A percentile compares a stretch with the other conserved stretches of the same genome.
phyloP scores from a whole-genome alignment of 2,329 filamentous ascomycete genomes.

The Nannizziopsis barbatae region DNA sequence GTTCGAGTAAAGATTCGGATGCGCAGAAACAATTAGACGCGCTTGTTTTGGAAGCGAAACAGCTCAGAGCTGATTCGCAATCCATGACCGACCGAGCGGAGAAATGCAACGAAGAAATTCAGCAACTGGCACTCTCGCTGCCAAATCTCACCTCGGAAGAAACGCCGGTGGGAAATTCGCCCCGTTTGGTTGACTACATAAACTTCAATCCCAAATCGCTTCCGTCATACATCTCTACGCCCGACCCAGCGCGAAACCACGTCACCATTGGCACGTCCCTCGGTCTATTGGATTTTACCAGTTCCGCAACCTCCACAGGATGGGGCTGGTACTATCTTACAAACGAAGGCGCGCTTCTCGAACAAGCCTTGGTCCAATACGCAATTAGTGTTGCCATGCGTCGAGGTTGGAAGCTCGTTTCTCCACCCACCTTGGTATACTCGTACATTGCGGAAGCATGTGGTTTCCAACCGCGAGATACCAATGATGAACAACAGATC shows the following conservation, averaged over 20 bases:
- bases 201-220: slow-evolving; percentile 52
- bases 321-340: slow-evolving; percentile 98
- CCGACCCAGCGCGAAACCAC: slow-evolving; percentile 51
- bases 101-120: slow-evolving; percentile 49
- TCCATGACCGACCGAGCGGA: slow-evolving; percentile 25
- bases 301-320: slow-evolving; percentile 67
- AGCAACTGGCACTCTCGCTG: slow-evolving; percentile 61
- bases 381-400: slow-evolving; percentile 61
- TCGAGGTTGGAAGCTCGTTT: slow-evolving; percentile 67
- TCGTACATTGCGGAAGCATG: slow-evolving; percentile 81
- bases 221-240: slow-evolving; percentile 21
- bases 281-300: slow-evolving; percentile 81
- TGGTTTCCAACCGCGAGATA: slow-evolving; percentile 87
- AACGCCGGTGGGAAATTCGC: slow-evolving; percentile 60
- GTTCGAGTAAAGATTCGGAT: background rate
- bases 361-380: slow-evolving; percentile 85
- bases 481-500: slow-evolving; percentile 82
- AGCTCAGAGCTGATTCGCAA: slow-evolving; percentile 29
- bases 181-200: slow-evolving; percentile 62
- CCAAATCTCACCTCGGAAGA: slow-evolving; percentile 73
- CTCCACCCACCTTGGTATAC: slow-evolving; percentile 85
- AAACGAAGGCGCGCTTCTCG: slow-evolving; percentile 85
- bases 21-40: slow-evolving; percentile 19
- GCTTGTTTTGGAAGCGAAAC: slow-evolving; percentile 30
- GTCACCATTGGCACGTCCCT: slow-evolving; percentile 76